Evolutionary conservation across 192 early-diverging fungal species (phyloP).

Genomic region (Diversispora eburnea): DNA sequence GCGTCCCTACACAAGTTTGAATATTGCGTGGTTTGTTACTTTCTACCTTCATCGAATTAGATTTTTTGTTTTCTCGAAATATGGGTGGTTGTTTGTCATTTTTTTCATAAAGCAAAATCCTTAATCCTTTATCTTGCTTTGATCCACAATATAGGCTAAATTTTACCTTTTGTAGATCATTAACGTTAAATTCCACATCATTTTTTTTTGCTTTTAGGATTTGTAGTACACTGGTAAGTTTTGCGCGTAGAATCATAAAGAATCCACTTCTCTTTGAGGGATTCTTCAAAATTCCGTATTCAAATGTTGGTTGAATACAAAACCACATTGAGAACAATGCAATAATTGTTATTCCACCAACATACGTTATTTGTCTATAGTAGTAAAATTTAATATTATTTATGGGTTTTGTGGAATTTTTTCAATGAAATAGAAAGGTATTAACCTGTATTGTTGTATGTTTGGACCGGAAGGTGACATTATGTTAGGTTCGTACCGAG

Average conservation of each 20-base stretch:
- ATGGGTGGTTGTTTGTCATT: no score
- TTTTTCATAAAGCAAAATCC: no score
- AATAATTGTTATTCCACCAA: not conserved
- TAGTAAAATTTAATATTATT: not conserved
- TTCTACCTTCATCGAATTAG: no score
- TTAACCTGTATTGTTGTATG: not conserved
- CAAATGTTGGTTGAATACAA: not conserved
- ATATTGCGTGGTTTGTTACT: no score
- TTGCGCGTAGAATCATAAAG: not conserved
- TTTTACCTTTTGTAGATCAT: no score
- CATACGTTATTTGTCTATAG: not conserved
- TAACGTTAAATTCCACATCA: no score
- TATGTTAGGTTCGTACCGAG: not conserved
- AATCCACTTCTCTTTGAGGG: not conserved
- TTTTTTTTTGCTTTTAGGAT: no score
- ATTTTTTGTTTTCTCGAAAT: no score
- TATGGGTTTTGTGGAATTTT: not conserved
- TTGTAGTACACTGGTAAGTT: not conserved
- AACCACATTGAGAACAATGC: not conserved
- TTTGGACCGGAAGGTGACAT: not conserved
- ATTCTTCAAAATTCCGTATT: not conserved
- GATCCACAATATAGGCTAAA: no score
- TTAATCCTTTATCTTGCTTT: no score
- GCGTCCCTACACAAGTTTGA: no score
- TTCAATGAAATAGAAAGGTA: not conserved